Evolutionary conservation across 805 yeast genomes (phyloP), one percentile per base, ranked within the genome.

Genomic region (Ogataea minuta): DNA sequence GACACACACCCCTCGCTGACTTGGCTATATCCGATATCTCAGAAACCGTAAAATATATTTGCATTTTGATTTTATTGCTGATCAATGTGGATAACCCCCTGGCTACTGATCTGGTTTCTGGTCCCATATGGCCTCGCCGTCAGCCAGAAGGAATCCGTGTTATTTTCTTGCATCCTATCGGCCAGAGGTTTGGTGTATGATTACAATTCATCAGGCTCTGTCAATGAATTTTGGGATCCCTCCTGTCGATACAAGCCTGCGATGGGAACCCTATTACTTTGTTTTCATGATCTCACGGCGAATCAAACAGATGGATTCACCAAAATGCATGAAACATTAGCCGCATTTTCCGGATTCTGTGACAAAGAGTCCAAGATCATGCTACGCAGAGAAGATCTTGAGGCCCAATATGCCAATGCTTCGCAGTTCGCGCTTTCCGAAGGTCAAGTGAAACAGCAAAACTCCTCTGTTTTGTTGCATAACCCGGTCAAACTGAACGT

Each of bases 241-340:
- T 23, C 41, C 11, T 59, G 63, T 39, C 36, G 31, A 12, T 54
- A 57, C 36, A 55, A 51, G 29, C 63, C 63, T 1, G 31, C 50
- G 4, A 20, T 48, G 17, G 60, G 58, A 0, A 54, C 62, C 1
- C 14, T 53, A 11, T 31, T 54, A n/a, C 10, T 46, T 4, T 59
- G 63, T 38, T 45, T 56, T 20, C 32, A 50, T n/a, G 53, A 53
- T 6, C 41, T 32, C 21, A 20, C 23, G 3, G 12, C 17, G 10
- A 32, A 32, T 10, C 17, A 13, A 12, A 25, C 42, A 5, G 15
- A 25, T 13, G 32, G 16, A 6, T 16, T 16, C 2, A 12, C 36
- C 6, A 13, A 23, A 1, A n/a, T 42, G 4, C 24, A 37, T 1
- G 43, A 43, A 17, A 35, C 58, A 4, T 36, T 43, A n/a, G 5